Evolutionary conservation across 2,329 filamentous ascomycete genomes (phyloP), one percentile per base, ranked within the genome.

Genomic region (Arthrinium phaeospermum): DNA sequence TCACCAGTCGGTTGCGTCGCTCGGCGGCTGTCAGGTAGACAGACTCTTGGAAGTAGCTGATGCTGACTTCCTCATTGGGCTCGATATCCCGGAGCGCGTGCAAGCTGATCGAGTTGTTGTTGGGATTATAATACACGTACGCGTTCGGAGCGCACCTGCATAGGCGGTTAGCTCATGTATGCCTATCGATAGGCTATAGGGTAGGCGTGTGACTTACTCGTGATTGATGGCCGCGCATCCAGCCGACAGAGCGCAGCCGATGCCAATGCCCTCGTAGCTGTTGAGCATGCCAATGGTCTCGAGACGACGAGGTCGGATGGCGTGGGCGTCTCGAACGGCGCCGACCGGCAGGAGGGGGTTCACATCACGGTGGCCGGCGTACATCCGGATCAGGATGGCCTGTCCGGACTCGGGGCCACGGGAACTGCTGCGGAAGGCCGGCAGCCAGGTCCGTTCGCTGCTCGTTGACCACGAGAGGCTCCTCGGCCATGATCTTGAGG

Each of bases 41-140:
- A 2, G 12, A 19, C 24, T 53, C 51, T 12, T 53, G 51, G 1
- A 53, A 30, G 4, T 53, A 53, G 4, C 51, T 53, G 1, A 53
- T 8, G 51, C 2, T 30, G 24, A 53, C 0, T 7, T 53, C 51
- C 16, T 53, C 51, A 2, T 16, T 14, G 1, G 13, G 12, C 0
- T 19, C 12, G 24, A 53, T 53, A 12, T 53, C 51, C 1, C 24
- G 24, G 0, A 53, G 12, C 0, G 51, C 51, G 13, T 53, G 51
- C 4, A 53, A 13, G 51, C 0, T 27, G 2, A 53, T 4, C 1
- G 3, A 4, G 13, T 7, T 2, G 13, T 2, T 7, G 24, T 1
- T 16, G 0, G 51, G 14, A 13, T 53, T 53, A 12, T 53, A 53
- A 4, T 53, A 53, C 4, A 53, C 6, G 24, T 30, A 53, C 2